Evolutionary conservation across 345 rosid genomes (phyloP).

Genomic region (Mangifera indica): DNA sequence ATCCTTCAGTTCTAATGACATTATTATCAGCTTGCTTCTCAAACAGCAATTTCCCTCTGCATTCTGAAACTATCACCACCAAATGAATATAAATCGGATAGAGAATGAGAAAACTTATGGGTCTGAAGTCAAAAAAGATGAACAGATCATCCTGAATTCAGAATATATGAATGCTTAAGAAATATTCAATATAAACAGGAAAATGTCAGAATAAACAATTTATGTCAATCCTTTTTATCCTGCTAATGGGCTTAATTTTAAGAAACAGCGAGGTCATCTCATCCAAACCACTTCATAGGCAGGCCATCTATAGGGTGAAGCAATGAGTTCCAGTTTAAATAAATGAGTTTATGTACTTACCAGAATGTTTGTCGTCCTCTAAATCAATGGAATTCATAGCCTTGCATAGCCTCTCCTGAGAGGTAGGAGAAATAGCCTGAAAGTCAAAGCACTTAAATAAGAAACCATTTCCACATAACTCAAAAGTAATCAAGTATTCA

Average conservation of each 20-base stretch:
- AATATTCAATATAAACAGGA: neutral
- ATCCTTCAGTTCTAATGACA: slow-evolving; percentile 42
- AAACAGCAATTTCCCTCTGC: slow-evolving; percentile 51
- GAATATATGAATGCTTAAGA: neutral
- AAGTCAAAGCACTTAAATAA: slow-evolving; percentile 25
- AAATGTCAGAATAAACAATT: neutral
- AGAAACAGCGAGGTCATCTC: too few species aligned
- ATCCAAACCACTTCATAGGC: slow-evolving; percentile 3
- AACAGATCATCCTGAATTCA: neutral
- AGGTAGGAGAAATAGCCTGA: slow-evolving; percentile 79
- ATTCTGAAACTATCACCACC: slow-evolving; percentile 42
- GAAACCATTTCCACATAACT: slow-evolving; percentile 10
- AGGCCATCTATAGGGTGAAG: neutral
- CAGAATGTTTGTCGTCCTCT: slow-evolving; percentile 38
- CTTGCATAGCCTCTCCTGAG: slow-evolving; percentile 65
- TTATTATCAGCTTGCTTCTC: slow-evolving; percentile 38
- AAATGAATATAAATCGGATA: slow-evolving; percentile 13
- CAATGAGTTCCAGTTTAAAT: neutral
- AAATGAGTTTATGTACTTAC: slow-evolving; percentile 41
- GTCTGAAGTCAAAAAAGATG: neutral
- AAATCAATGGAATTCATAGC: slow-evolving; percentile 52
- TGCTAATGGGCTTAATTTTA: neutral
- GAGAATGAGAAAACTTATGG: neutral
- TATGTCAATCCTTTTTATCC: neutral
- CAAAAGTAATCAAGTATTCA: neutral